Evolutionary conservation across 2,329 filamentous ascomycete genomes (phyloP).

Genomic region (Dothistroma pini): DNA sequence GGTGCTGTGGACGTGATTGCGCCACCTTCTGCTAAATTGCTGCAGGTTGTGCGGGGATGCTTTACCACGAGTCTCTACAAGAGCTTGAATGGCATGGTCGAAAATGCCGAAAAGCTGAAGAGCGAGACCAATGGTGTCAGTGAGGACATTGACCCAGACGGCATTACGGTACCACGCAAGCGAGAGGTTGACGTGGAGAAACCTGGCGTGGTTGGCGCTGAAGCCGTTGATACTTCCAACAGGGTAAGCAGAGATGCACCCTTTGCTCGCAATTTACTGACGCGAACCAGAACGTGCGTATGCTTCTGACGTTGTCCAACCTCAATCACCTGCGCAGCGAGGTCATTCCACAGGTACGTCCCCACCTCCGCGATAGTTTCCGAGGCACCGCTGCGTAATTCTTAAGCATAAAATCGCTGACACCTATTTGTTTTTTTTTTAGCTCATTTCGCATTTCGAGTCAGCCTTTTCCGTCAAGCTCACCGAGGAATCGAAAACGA

Average conservation of each 20-base stretch:
- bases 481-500: slow-evolving; percentile 87
- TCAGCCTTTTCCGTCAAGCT: slow-evolving; percentile 90
- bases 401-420: background rate
- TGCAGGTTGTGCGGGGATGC: slow-evolving; percentile 86
- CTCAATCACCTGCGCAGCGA: slow-evolving; percentile 77
- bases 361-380: no score
- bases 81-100: slow-evolving; percentile 90
- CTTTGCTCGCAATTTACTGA: background rate
- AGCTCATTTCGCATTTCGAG: slow-evolving; percentile 86
- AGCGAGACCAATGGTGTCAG: slow-evolving; percentile 52
- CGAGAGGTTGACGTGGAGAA: slow-evolving; percentile 20
- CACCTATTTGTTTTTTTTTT: background rate
- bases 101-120: slow-evolving; percentile 79
- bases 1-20: slow-evolving; percentile 74
- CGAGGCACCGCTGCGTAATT: no score
- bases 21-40: slow-evolving; percentile 78
- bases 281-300: slow-evolving; percentile 55
- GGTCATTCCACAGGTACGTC: slow-evolving; percentile 63
- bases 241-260: slow-evolving; percentile 41
- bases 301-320: slow-evolving; percentile 91
- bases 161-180: slow-evolving; percentile 37
- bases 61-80: slow-evolving; percentile 95
- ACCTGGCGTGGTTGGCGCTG: slow-evolving; percentile 41
- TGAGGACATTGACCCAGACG: slow-evolving; percentile 52
- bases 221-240: slow-evolving; percentile 52